These are phyloP conservation scores for Inga leiocalycina DNA, from an alignment of 306 rosid genomes.

Conservation along the genomic window DNA sequence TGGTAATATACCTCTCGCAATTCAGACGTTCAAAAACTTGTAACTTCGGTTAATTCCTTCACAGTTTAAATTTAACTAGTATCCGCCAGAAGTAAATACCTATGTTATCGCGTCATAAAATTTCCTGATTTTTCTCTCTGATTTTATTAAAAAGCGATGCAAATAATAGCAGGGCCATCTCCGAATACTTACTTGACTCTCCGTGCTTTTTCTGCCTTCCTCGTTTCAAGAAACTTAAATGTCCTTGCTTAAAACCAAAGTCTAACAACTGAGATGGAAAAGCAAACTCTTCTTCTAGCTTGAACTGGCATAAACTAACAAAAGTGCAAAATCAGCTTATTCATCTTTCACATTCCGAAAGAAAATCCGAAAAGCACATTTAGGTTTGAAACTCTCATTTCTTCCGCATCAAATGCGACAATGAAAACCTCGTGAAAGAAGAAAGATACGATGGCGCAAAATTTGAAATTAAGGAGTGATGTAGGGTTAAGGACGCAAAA, in stretches of 20 bases:
- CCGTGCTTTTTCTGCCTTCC: not conserved
- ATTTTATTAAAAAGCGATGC: not conserved
- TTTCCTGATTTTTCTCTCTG: not conserved
- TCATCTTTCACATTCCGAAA: not conserved
- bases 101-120: not conserved
- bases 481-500: slow-evolving; percentile 19
- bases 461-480: not conserved
- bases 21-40: slow-evolving; percentile 5
- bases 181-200: slow-evolving; percentile 16
- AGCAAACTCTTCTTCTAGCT: not conserved
- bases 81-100: slow-evolving; percentile 8
- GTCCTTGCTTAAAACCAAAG: slow-evolving; percentile 4
- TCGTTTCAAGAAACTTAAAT: slow-evolving; percentile 15
- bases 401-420: not conserved
- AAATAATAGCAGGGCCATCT: not conserved
- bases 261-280: slow-evolving; percentile 9
- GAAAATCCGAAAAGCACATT: slow-evolving; percentile 1
- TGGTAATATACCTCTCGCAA: slow-evolving; percentile 1
- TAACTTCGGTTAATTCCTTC: slow-evolving; percentile 5
- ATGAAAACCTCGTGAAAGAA: slow-evolving; percentile 1
- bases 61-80: not conserved
- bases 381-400: slow-evolving; percentile 29
- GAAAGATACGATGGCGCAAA: not conserved
- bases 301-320: not conserved
- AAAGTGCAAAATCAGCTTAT: not conserved